Evolutionary conservation across 2,329 filamentous ascomycete species (phyloP), one percentile per base, ranked within the genome.

Genomic region (Ciborinia camelliae): DNA sequence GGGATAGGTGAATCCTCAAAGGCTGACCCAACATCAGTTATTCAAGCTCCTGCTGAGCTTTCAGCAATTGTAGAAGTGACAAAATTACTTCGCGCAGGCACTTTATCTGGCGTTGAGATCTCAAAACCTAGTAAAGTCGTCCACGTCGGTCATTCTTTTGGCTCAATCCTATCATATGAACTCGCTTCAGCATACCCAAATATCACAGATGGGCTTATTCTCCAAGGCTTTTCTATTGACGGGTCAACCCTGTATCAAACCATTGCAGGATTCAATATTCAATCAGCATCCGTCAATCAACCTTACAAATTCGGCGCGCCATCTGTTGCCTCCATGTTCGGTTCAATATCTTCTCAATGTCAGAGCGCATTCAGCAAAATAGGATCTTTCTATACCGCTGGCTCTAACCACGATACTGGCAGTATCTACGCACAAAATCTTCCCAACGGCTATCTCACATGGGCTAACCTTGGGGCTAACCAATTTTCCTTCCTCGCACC

Each of bases 121-220:
- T 14, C 62, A 9, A 39, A 50, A n/a, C 62, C 62, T 6, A 58
- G 26, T 4, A 48, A 50, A 26, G 14, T 63, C 9, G 32, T 63
- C 43, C 62, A 63, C 10, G 32, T 63, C 32, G 62, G 62, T 1
- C 62, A 63, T 50, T 63, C 62, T 18, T 58, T 63, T 20, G 52
- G 62, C 30, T 50, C 62, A 32, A 58, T 51, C 20, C 15, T 63
- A 28, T 39, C 52, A 18, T 63, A 58, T 18, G 52, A 51, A 51
- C 62, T 63, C 28, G 62, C 45, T 12, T 41, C 62, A 2, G 23
- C 41, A 58, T 35, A 63, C 8, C 52, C 62, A 48, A 14, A 41
- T 5, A 39, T 58, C 32, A 58, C 62, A 48, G 62, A 63, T 35
- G 52, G 52, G 23, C 30, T 63, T 5, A 63, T 63, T n/a, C 52